Base-by-base conservation (phyloP, 108 stramenopile genomes). In the Mediolabrus comicus region DNA sequence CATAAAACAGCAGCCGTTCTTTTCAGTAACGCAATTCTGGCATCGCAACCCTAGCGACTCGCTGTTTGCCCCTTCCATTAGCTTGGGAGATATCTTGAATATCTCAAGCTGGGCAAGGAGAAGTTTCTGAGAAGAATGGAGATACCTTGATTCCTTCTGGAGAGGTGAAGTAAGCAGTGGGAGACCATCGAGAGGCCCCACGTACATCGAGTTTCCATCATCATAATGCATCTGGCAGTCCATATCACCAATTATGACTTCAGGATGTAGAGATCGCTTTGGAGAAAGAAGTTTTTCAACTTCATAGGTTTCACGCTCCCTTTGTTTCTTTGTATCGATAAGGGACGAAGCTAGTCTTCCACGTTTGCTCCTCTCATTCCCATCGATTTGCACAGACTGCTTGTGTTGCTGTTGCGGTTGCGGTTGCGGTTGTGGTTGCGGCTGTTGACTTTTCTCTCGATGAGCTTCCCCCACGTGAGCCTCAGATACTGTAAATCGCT, bases 171-270 rank as follows among this genome's bases (percentile, higher is more conserved):
- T 61, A 6, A 70, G 30, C 11, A 70, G 35, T 29, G 69, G 69
- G 16, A 70, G 33, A 26, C 69, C 69, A 38, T 70, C 69, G 14
- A 70, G 59, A 10, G 69, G 69, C 28, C 51, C 57, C 10, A 70
- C 57, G 14, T 17, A 53, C 32, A 70, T 60, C 16, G 33, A 32
- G 36, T 43, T 12, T 35, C 59, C 69, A 14, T 53, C 19, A 35
- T 70, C 69, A 53, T 70, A 51, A 33, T 70, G 69, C 3, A 54
- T 4, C 31, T 61, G 59, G 31, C 57, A 59, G 35, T 59, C 69
- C 69, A 70, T 70, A 26, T 70, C 41, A 51, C 69, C 69, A 38
- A 51, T 53, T 52, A 61, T 59, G 49, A 70, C 51, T 53, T 59
- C 39, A 0, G 41, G 22, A 11, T 43, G 58, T 11, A 33, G 9